phyloP scores from a whole-genome alignment of 106 monocot species.

The Dendrobium chrysotoxum region DNA sequence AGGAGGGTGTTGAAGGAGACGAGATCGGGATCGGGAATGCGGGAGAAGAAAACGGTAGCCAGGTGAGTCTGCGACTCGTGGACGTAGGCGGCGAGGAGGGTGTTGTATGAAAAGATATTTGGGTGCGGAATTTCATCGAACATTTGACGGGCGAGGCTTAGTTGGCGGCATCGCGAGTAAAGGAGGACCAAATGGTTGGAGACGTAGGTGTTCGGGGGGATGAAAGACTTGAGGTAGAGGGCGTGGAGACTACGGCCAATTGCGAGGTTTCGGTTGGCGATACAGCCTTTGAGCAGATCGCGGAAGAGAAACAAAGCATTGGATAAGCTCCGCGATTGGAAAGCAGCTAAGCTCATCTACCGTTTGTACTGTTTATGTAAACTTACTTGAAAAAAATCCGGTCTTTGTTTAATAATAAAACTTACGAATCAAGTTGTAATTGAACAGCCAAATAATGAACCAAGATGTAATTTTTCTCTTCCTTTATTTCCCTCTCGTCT shows the following conservation, averaged over 20 bases:
- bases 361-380: neutral
- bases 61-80: constrained; percentile 12
- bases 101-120: constrained; percentile 74
- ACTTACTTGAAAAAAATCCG: neutral
- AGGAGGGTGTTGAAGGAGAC: constrained; percentile 75
- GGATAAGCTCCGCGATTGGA: too few relatives aligned
- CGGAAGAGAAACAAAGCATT: constrained; percentile 6
- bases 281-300: constrained; percentile 30
- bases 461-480: too few relatives aligned
- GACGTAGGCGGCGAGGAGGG: constrained; percentile 57
- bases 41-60: constrained; percentile 23
- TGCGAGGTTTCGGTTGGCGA: constrained; percentile 25
- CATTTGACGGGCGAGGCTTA: constrained; percentile 29
- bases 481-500: too few relatives aligned
- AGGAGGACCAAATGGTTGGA: constrained; percentile 57
- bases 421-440: neutral
- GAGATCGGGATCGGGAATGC: constrained; percentile 48
- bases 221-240: constrained; percentile 39
- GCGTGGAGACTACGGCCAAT: constrained; percentile 39
- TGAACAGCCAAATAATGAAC: too few relatives aligned
- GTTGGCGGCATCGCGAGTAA: constrained; percentile 39
- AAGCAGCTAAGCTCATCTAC: neutral
- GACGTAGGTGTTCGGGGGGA: constrained; percentile 44
- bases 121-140: constrained; percentile 67
- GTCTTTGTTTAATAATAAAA: too few relatives aligned